Percentiles rank a stretch among this genome's conserved stretches.
phyloP scores from a whole-genome alignment of 2,329 filamentous ascomycete species.

The Hansfordia pulvinata region DNA sequence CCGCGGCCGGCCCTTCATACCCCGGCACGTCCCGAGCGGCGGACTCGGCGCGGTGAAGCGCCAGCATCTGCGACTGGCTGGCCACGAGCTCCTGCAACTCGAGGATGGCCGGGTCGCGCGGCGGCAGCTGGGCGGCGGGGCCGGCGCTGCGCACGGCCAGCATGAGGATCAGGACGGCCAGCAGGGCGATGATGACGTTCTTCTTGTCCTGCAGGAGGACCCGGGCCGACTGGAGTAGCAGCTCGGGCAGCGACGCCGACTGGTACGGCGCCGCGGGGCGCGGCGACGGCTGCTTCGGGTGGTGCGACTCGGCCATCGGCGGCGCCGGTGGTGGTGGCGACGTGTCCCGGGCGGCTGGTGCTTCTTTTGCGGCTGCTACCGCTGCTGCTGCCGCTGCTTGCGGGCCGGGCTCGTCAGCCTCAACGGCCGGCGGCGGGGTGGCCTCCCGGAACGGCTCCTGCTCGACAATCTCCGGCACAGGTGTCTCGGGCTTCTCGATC shows the following conservation, averaged over 20 bases:
- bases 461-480: too few relatives aligned
- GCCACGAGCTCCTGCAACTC: constrained; percentile 9
- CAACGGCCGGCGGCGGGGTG: not conserved
- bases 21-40: constrained; percentile 2
- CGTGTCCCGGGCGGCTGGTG: constrained; percentile 5
- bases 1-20: not conserved
- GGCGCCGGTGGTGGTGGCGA: constrained; percentile 4
- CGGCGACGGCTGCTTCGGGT: constrained; percentile 9
- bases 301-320: constrained; percentile 4
- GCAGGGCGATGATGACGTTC: constrained; percentile 41
- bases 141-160: constrained; percentile 26
- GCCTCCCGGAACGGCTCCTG: not conserved
- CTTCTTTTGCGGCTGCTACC: constrained; percentile 4
- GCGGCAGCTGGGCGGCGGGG: constrained; percentile 9
- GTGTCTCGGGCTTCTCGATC: too few relatives aligned
- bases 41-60: constrained; percentile 4
- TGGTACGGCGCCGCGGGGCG: constrained; percentile 17
- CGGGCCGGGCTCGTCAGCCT: not conserved
- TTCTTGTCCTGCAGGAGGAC: constrained; percentile 43
- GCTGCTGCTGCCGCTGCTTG: constrained; percentile 5
- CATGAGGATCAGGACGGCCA: constrained; percentile 39
- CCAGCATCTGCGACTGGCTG: not conserved
- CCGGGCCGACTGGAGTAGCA: constrained; percentile 37
- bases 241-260: constrained; percentile 35
- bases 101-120: constrained; percentile 11